phyloP scores from a whole-genome alignment of 73 alveolate species.

The Paramecium pentaurelia region DNA sequence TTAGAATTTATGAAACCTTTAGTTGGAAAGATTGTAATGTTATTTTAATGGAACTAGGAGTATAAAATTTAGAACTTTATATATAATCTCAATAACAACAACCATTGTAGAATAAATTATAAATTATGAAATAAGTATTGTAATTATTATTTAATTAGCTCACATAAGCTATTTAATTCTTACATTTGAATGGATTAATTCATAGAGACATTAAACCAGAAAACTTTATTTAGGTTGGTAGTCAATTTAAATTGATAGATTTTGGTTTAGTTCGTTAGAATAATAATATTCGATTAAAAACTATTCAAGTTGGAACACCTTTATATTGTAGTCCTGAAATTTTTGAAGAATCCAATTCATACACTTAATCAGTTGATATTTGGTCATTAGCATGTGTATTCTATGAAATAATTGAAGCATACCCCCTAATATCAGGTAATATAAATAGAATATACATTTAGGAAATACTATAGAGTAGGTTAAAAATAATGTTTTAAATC shows the following conservation, averaged over 20 bases:
- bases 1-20: not conserved
- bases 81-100: not conserved
- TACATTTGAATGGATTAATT: not conserved
- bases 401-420: slow-evolving; percentile 43
- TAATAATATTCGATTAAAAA: not conserved
- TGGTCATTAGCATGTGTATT: slow-evolving; percentile 58
- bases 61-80: not conserved
- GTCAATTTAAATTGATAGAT: not conserved
- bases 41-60: not conserved
- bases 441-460: no score
- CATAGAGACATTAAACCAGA: not conserved
- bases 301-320: not conserved
- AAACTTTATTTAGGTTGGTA: not conserved
- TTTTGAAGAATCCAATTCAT: not conserved
- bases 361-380: not conserved
- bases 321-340: not conserved
- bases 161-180: not conserved
- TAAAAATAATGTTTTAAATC: not conserved
- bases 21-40: not conserved
- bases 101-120: not conserved
- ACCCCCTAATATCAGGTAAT: not conserved
- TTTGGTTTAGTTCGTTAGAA: not conserved
- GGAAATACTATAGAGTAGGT: not conserved
- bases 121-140: not conserved
- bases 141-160: not conserved